Evolutionary conservation across 768 basidiomycete species (phyloP), one percentile per base, ranked within the genome.

Genomic region (Cystofilobasidium bisporidii): DNA sequence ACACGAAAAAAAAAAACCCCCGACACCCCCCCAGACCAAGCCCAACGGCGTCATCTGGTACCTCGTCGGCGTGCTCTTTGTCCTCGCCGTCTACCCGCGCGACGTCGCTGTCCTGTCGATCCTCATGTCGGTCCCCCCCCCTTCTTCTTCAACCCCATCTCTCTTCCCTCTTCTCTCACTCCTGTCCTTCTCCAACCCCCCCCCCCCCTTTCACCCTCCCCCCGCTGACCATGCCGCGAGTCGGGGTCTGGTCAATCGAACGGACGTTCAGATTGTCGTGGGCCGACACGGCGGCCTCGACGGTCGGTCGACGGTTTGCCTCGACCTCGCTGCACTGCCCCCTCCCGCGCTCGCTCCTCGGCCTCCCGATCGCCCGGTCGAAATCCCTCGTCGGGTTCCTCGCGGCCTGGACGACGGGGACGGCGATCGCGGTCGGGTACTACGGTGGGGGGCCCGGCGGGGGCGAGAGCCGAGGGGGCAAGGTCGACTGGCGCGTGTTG

Each of bases 221-320:
- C n/a, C n/a, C n/a, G n/a, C n/a, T n/a, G n/a, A n/a, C n/a, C n/a
- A n/a, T n/a, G n/a, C n/a, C n/a, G n/a, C n/a, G n/a, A n/a, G n/a
- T n/a, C n/a, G n/a, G n/a, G n/a, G n/a, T n/a, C n/a, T n/a, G n/a
- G n/a, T n/a, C n/a, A n/a, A n/a, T n/a, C n/a, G n/a, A n/a, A n/a
- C n/a, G n/a, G n/a, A n/a, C n/a, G n/a, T n/a, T 30, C 72, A 94
- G 91, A 70, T 84, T 96, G 58, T 91, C 91, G 38, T 96, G 92
- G 92, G 91, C 90, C 0, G 92, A 96, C 76, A 94, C 92, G 1
- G 85, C 91, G 22, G 92, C 92, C 8, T 94, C 92, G 14, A 93
- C 89, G 17, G 80, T 94, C 71, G 92, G 92, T 53, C 85, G 92
- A n/a, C 79, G 90, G 40, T 90, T 83, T 75, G n/a, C 89, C 90